Conservation (phyloP, 2,329 filamentous ascomycete species). For the Fusarium sulawesiense region DNA sequence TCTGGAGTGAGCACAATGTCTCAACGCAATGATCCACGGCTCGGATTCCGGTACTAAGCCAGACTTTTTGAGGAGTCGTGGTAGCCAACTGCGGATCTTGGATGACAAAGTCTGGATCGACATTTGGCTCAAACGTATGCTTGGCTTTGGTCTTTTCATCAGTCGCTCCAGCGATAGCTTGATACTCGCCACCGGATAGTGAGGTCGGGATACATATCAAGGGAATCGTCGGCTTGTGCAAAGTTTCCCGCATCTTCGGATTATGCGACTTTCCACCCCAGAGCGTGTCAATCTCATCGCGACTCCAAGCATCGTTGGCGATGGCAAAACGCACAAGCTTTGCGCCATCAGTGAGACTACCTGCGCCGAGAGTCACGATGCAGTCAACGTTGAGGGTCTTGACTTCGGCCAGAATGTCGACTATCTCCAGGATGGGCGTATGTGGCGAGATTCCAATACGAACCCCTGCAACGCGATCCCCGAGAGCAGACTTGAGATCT, state of each 20-base stretch:
- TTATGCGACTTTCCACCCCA: conserved; percentile 16
- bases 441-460: conserved; percentile 20
- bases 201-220: conserved; percentile 21
- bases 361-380: conserved; percentile 18
- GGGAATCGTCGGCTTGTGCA: neutral
- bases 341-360: conserved; percentile 12
- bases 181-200: conserved; percentile 13
- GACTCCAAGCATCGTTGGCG: conserved; percentile 3
- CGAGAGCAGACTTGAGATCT: neutral
- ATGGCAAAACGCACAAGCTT: conserved; percentile 14
- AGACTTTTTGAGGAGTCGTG: conserved; percentile 4
- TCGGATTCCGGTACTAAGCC: conserved; percentile 4
- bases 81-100: conserved; percentile 11
- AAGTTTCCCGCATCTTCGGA: neutral
- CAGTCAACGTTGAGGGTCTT: conserved; percentile 16
- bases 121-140: neutral
- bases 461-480: neutral
- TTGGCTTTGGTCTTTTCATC: conserved; percentile 14
- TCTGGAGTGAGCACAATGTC: conserved; percentile 15
- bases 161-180: conserved; percentile 14
- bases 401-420: conserved; percentile 2
- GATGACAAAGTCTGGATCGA: conserved; percentile 2
- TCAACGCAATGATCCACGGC: conserved; percentile 10
- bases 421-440: conserved; percentile 13
- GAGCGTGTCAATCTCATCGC: conserved; percentile 1